Conservation (phyloP, 2,329 filamentous ascomycete species). For the Endocalyx cinctus region DNA sequence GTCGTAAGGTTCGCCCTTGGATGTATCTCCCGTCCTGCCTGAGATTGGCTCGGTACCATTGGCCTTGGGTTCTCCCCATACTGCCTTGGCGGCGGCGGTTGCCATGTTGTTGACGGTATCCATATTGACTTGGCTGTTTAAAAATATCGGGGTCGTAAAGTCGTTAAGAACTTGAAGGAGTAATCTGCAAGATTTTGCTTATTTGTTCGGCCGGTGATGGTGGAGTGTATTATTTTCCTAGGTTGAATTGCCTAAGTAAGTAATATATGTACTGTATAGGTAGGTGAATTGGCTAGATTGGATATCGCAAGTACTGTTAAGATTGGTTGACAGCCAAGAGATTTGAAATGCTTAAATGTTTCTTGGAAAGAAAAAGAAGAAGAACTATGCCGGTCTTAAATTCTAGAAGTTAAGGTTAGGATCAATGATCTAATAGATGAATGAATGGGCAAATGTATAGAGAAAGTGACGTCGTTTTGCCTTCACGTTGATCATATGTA, state of each 20-base stretch:
- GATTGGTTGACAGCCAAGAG: too few relatives aligned
- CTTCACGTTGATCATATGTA: too few relatives aligned
- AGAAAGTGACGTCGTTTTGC: too few relatives aligned
- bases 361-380: too few relatives aligned
- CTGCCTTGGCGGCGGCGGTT: slow-evolving; percentile 40
- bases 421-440: too few relatives aligned
- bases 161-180: too few relatives aligned
- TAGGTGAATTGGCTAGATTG: slow-evolving; percentile 5
- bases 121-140: too few relatives aligned
- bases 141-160: too few relatives aligned
- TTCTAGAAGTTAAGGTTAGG: too few relatives aligned
- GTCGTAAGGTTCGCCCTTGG: slow-evolving; percentile 69
- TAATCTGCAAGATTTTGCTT: slow-evolving; percentile 1
- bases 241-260: slow-evolving; percentile 9
- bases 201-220: slow-evolving; percentile 9
- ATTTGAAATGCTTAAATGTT: too few relatives aligned
- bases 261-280: slow-evolving; percentile 8
- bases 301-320: slow-evolving; percentile 3
- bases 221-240: slow-evolving; percentile 5
- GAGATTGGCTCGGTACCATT: slow-evolving; percentile 63
- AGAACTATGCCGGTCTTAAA: too few relatives aligned
- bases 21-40: slow-evolving; percentile 63
- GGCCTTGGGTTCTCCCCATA: slow-evolving; percentile 40
- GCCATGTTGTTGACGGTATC: slow-evolving; percentile 59
- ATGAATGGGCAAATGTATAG: too few relatives aligned